Base-by-base conservation (phyloP, 345 rosid genomes). In the Euphorbia peplus region DNA sequence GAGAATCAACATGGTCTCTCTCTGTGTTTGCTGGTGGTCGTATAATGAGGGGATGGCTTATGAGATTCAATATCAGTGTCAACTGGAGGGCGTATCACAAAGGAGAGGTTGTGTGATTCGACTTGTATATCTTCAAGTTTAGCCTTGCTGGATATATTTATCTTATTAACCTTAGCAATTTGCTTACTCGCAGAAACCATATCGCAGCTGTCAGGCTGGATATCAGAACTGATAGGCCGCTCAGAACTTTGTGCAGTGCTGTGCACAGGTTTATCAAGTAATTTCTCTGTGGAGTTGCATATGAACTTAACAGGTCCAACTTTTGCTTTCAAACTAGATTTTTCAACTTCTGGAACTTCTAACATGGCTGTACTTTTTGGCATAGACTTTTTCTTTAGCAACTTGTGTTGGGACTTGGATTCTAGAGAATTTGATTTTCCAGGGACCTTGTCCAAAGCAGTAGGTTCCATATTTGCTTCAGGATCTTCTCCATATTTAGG, bases 401-500 rank as follows among this genome's bases (percentile, higher is more conserved):
- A 66, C 81, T 86, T 95, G 64, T 59, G 78, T 73, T 88, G 91
- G 64, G 77, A 56, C 73, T 78, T 88, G 44, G 80, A 75, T 55
- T 95, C 97, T 41, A 80, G 61, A 9, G 83, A 67, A 75, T 60
- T 76, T 24, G 83, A 80, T 80, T 86, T 91, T 30, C 73, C 89
- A 3, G 78, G 70, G 72, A 81, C 57, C 75, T 84, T 95, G 44
- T 91, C 95, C 47, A 77, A 21, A 69, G 88, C 89, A 4, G 76
- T 68, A 54, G 84, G 63, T 67, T 88, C 90, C 22, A 70, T 62
- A 66, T 79, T 89, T 48, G 84, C 51, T 41, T 91, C 97, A 54
- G 88, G 85, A 73, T 88, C 91, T 80, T 90, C 95, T 74, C 93
- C 78, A 68, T 95, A 90, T 84, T 79, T 91, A 16, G 98, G 99